Evolutionary conservation across 2,329 filamentous ascomycete genomes (phyloP).

Genomic region (Alternaria metachromatica): DNA sequence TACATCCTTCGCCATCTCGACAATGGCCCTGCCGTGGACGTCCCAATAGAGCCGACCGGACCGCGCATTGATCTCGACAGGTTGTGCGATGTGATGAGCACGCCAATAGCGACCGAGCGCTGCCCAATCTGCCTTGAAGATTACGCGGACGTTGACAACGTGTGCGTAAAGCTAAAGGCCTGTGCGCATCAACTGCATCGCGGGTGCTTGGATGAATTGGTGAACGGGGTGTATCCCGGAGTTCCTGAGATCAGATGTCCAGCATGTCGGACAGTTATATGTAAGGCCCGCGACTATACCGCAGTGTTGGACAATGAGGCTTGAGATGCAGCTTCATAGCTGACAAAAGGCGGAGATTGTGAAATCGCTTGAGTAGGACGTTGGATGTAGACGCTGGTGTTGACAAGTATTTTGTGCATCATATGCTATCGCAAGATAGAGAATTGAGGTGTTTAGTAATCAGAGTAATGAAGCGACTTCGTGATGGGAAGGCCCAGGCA

Average conservation of each 20-base stretch:
- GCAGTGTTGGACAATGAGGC: neutral
- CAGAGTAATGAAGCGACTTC: neutral
- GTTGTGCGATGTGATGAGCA: neutral
- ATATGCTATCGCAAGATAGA: neutral
- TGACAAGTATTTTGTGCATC: neutral
- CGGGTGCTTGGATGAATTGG: neutral
- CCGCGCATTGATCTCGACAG: neutral
- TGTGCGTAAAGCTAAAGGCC: neutral
- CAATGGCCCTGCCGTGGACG: neutral
- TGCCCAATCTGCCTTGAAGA: neutral
- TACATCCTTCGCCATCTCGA: neutral
- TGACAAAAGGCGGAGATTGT: neutral
- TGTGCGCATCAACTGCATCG: neutral
- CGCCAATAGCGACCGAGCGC: neutral
- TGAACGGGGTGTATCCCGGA: neutral
- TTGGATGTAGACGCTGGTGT: neutral
- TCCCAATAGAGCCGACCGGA: neutral
- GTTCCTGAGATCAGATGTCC: neutral
- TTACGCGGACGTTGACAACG: neutral
- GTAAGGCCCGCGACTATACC: neutral
- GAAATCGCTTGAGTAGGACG: no score
- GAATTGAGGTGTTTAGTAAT: no score
- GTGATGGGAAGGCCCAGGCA: neutral
- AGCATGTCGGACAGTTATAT: neutral
- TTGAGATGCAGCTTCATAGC: neutral